These are phyloP conservation scores for Protea cynaroides DNA, from an alignment of 164 flowering plant genomes.

Conservation along the genomic window DNA sequence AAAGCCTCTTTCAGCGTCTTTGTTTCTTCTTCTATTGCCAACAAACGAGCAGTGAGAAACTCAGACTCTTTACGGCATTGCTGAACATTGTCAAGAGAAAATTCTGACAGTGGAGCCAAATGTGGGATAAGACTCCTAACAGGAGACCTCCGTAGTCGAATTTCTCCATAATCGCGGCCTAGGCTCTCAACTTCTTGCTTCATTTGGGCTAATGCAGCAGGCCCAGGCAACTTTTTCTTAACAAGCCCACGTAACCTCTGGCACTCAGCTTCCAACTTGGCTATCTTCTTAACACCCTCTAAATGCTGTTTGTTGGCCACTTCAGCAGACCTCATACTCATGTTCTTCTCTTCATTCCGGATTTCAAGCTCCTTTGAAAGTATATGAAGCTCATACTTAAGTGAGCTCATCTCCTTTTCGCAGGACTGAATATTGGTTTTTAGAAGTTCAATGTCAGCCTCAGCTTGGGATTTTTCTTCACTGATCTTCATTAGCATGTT, in stretches of 20 bases:
- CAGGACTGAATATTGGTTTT: constrained; percentile 69
- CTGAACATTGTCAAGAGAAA: constrained; percentile 52
- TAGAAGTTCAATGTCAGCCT: constrained; percentile 32
- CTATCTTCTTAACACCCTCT: constrained; percentile 87
- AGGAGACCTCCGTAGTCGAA: constrained; percentile 60
- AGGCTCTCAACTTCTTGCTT: constrained; percentile 86
- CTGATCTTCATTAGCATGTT: constrained; percentile 40
- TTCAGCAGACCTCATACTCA: constrained; percentile 86
- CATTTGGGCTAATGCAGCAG: constrained; percentile 99
- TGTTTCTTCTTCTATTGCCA: constrained; percentile 93
- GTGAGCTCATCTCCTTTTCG: constrained; percentile 80
- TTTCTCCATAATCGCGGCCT: constrained; percentile 76
- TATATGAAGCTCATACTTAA: constrained; percentile 84
- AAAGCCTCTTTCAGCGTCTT: constrained; percentile 97
- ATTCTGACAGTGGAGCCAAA: constrained; percentile 41
- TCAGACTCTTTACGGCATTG: constrained; percentile 75
- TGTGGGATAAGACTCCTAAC: constrained; percentile 47
- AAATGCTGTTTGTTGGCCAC: constrained; percentile 83
- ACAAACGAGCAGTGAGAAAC: constrained; percentile 65
- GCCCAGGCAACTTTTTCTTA: constrained; percentile 94
- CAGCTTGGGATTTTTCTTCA: constrained; percentile 11
- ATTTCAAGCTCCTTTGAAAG: constrained; percentile 89
- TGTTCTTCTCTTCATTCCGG: constrained; percentile 93
- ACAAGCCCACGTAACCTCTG: constrained; percentile 96
- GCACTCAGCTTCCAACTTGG: constrained; percentile 94